Percentiles rank a stretch among this genome's conserved stretches.
phyloP scores from a whole-genome alignment of 768 basidiomycete species.

The Daedalea quercina region DNA sequence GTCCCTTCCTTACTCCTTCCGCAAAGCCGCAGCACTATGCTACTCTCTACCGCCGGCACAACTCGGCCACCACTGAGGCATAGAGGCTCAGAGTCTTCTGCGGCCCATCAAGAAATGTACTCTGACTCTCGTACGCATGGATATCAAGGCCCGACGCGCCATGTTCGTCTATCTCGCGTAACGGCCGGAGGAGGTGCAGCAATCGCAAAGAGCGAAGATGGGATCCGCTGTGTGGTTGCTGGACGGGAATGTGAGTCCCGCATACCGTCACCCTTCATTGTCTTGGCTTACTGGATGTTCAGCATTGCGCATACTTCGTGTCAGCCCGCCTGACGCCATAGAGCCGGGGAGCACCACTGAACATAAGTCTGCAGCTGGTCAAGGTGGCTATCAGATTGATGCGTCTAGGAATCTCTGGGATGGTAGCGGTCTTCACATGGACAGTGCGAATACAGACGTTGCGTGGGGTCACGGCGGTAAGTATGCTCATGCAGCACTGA shows the following conservation, averaged over 20 bases:
- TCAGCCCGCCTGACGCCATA: constrained; percentile 38
- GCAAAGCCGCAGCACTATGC: too few relatives aligned
- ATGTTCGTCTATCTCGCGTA: constrained; percentile 54
- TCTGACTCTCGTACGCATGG: constrained; percentile 40
- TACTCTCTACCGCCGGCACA: constrained; percentile 1
- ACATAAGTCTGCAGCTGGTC: constrained; percentile 46
- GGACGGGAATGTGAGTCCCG: constrained; percentile 65
- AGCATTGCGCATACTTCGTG: constrained; percentile 35
- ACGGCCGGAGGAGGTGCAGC: constrained; percentile 57
- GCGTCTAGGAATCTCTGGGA: constrained; percentile 74
- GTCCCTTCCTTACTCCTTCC: too few relatives aligned
- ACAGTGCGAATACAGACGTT: constrained; percentile 72
- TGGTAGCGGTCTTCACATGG: constrained; percentile 69
- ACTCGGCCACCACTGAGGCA: constrained; percentile 5
- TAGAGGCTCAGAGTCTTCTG: not conserved
- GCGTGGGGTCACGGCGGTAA: constrained; percentile 62
- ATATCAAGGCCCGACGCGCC: constrained; percentile 38
- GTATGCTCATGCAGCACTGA: constrained; percentile 2
- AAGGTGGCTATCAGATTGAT: constrained; percentile 63
- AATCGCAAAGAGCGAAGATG: constrained; percentile 65
- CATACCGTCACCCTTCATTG: not conserved
- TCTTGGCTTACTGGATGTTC: constrained; percentile 18
- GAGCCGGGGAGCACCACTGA: constrained; percentile 29
- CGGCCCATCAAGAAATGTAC: constrained; percentile 23
- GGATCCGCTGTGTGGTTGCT: constrained; percentile 59